phyloP scores from a whole-genome alignment of 371 early-diverging fungal species.

The Blastocladiella emersonii region DNA sequence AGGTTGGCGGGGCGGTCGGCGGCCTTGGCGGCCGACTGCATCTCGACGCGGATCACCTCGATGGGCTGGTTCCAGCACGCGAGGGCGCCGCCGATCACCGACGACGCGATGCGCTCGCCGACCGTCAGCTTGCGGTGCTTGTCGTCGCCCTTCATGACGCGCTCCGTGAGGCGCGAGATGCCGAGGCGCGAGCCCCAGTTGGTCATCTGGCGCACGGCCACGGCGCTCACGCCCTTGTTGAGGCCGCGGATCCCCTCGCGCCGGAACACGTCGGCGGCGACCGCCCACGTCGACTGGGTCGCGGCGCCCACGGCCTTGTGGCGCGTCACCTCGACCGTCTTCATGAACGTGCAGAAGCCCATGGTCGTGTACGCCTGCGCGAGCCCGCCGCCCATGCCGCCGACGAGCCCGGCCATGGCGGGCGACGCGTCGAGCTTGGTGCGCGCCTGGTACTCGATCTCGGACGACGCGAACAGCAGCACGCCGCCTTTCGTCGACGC shows the following conservation, averaged over 20 bases:
- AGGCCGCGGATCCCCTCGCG: constrained; percentile 87
- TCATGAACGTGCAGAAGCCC: constrained; percentile 99
- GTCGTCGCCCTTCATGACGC: constrained; percentile 15
- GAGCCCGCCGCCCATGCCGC: constrained; percentile 85
- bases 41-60: constrained; percentile 92
- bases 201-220: constrained; percentile 84
- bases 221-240: constrained; percentile 87
- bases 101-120: constrained; percentile 30
- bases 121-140: constrained; percentile 24
- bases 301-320: constrained; percentile 63
- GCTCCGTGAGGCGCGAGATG: constrained; percentile 3
- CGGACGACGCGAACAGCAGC: constrained; percentile 82
- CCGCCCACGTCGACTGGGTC: constrained; percentile 55
- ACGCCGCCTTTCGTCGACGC: constrained; percentile 89
- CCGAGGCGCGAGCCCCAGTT: constrained; percentile 65
- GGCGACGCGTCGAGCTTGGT: constrained; percentile 30
- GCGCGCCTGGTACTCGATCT: constrained; percentile 65
- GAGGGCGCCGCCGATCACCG: constrained; percentile 74
- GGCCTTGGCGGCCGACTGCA: constrained; percentile 81
- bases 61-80: constrained; percentile 95
- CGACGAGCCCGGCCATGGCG: constrained; percentile 61
- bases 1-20: constrained; percentile 74
- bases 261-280: constrained; percentile 77
- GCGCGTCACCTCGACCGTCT: constrained; percentile 94
- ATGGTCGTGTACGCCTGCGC: constrained; percentile 91